Conservation (phyloP, 352 stramenopile genomes). For the Saprolegnia parasitica region DNA sequence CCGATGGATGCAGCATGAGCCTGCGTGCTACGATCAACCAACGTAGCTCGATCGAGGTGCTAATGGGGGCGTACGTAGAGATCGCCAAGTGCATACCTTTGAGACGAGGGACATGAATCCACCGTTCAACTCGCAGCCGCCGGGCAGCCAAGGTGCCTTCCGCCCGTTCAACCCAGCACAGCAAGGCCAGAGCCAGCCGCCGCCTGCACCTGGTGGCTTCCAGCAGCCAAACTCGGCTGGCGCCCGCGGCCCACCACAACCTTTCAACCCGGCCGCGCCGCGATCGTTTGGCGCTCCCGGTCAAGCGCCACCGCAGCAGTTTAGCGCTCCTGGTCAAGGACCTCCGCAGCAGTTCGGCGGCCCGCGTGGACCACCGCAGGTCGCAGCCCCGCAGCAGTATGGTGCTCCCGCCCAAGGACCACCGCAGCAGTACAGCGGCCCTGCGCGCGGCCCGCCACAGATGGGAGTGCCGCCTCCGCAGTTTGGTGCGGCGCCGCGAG, state of each 20-base stretch:
- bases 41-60: no score
- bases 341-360: background rate
- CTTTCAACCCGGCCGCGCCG: background rate
- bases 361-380: no score
- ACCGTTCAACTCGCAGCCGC: slow-evolving; percentile 10
- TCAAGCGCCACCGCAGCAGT: background rate
- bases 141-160: slow-evolving; percentile 26
- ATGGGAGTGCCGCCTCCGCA: background rate
- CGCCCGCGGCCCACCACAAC: background rate
- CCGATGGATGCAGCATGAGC: background rate
- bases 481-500: slow-evolving; percentile 1
- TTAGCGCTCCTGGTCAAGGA: background rate
- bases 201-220: background rate
- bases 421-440: background rate
- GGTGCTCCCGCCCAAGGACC: background rate
- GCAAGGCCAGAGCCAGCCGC: background rate
- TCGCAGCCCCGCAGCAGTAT: background rate
- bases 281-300: background rate
- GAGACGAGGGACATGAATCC: background rate
- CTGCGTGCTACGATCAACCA: no score
- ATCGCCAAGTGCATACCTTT: no score
- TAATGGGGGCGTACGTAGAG: no score
- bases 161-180: slow-evolving; percentile 28
- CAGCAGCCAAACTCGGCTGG: background rate
- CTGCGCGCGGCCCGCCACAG: background rate